Evolutionary conservation across 208 protist genomes (phyloP).

Genomic region (Phytomonas sp.): DNA sequence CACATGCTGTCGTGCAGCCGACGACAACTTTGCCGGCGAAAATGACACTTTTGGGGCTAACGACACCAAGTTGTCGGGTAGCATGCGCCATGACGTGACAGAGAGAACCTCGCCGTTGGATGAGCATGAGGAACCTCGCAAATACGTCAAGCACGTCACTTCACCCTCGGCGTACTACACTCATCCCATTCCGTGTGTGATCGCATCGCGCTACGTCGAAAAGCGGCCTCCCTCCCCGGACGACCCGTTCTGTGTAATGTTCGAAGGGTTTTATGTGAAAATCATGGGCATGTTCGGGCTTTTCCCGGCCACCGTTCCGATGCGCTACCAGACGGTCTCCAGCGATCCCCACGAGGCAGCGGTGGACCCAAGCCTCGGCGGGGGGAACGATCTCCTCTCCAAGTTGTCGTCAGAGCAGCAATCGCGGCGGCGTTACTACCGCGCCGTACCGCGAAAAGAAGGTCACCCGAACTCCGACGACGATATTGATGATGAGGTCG

Average conservation of each 20-base stretch:
- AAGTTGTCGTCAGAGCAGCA: background rate
- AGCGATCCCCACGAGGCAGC: background rate
- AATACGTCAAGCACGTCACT: constrained; percentile 32
- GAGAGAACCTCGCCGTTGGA: background rate
- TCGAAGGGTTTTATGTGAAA: constrained; percentile 51
- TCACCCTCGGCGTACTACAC: constrained; percentile 53
- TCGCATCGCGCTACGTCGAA: constrained; percentile 46
- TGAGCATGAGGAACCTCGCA: constrained; percentile 7
- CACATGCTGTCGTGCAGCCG: constrained; percentile 18
- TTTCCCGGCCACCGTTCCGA: constrained; percentile 40
- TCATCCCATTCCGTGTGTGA: constrained; percentile 65
- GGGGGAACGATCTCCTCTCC: background rate
- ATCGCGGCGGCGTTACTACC: background rate
- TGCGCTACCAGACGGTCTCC: constrained; percentile 11
- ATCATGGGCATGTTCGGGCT: constrained; percentile 80
- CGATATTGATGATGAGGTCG: constrained; percentile 24
- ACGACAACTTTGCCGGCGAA: constrained; percentile 7
- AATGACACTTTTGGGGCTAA: constrained; percentile 7
- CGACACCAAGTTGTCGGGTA: constrained; percentile 5
- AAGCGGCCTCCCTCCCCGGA: constrained; percentile 32
- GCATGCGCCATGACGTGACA: background rate
- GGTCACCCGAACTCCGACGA: constrained; percentile 26
- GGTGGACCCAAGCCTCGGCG: background rate
- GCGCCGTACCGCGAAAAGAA: constrained; percentile 25
- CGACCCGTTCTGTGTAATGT: constrained; percentile 37